Base-by-base conservation (phyloP, 2,329 filamentous ascomycete genomes). In the Rhynchosporium graminicola region DNA sequence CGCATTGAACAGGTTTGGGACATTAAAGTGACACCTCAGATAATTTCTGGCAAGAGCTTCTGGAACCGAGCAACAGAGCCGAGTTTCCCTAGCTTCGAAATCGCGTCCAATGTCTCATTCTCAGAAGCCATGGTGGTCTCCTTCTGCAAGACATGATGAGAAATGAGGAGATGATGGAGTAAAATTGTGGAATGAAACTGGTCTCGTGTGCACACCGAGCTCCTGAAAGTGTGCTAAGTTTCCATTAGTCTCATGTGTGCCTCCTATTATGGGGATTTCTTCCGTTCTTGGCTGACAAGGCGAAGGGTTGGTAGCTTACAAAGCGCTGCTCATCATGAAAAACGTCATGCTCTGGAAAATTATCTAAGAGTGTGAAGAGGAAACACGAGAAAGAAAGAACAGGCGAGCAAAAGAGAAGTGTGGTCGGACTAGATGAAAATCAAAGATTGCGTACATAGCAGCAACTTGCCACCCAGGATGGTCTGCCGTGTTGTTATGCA, bases 211-310 rank as follows among this genome's bases (percentile, higher is more conserved):
- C 2, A 7, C 8, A 15, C n/a, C 3, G 1, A 40, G 8, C 1
- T 40, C 15, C 33, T 36, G 3, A 29, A 28, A 40, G 13, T 29
- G 20, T 33, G 9, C 7, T 29, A 12, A 6, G 20, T 2, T 42
- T 54, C 15, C 51, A 42, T 29, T 54, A 42, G 51, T 54, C 20
- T 42, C 36, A 54, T 54, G 36, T 29, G 28, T 28, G 51, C 28
- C 20, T 54, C 43, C 15, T 20, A 6, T n/a, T 36, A 28, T 20
- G 3, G 29, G 10, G 15, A 15, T 26, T 2, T 46, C 13, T n/a
- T 7, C 31, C 26, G n/a, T 26, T 28, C 38, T n/a, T 28, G 33
- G n/a, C 33, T 54, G 4, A 10, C 3, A 26, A 10, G n/a, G 28
- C 50, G 36, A 28, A 54, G 10, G 13, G 36, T 4, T 20, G 40